Base-by-base conservation (phyloP, 2,329 filamentous ascomycete species). In the Endothia cerciana region DNA sequence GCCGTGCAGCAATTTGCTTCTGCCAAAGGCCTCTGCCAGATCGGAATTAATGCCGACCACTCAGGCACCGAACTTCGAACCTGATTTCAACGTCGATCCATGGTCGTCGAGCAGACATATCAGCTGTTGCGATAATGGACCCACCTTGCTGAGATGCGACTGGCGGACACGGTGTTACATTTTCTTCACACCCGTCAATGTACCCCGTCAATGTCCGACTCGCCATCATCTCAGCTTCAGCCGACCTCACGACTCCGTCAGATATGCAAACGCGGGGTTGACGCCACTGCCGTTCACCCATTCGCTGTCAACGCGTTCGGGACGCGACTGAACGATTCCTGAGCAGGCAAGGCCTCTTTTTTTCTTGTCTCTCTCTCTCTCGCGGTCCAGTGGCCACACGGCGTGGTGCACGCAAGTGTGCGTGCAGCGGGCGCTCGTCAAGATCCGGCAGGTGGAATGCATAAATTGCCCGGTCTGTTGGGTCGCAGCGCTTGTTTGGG, bases 361-460 rank as follows among this genome's bases (percentile, higher is more conserved):
- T 4, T 45, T n/a, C 22, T 5, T 43, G 1, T 43, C 15, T 22
- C 19, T 22, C 6, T 13, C 19, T 45, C 43, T n/a, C 19, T 43
- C 15, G 4, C 43, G 8, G 19, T 47, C 22, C 25, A 22, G 45
- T 49, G n/a, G 45, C 33, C 33, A 36, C 33, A n/a, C 33, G 6
- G 33, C 33, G 33, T 10, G 33, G 33, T 36, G 33, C 33, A 36
- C 33, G 33, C 33, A 36, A 10, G 33, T 10, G 33, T 13, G 47
- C 47, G 47, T 15, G 13, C 25, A 28, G 25, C 47, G 47, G 47
- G 47, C 47, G 15, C 22, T 13, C 25, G 22, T 51, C 47, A 4
- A 30, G 22, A 51, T 51, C 47, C 25, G 47, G 47, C 47, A 51
- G 47, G 47, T 51, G 47, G 22, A 11, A 51, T 51, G 47, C 47